phyloP scores from a whole-genome alignment of 306 rosid genomes.

The Fragaria vesca region DNA sequence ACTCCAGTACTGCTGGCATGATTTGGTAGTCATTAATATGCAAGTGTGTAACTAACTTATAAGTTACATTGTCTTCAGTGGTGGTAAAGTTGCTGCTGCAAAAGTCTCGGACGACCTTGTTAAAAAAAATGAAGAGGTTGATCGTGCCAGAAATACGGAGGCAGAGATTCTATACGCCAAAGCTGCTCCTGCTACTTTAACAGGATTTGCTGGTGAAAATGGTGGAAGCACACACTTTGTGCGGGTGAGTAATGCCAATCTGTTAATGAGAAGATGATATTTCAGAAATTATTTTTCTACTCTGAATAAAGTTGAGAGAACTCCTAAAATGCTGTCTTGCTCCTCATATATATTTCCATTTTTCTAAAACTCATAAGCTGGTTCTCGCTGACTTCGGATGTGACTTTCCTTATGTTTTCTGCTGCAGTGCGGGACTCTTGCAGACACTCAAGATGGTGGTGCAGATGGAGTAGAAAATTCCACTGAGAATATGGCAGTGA shows the following conservation, averaged over 20 bases:
- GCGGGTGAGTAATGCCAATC: constrained; percentile 45
- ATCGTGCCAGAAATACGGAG: constrained; percentile 35
- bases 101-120: constrained; percentile 40
- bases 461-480: constrained; percentile 35
- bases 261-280: background rate
- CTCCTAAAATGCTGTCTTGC: background rate
- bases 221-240: constrained; percentile 56
- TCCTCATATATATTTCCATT: background rate
- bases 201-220: constrained; percentile 62
- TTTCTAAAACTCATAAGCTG: background rate
- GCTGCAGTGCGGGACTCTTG: constrained; percentile 49
- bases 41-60: constrained; percentile 15
- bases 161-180: constrained; percentile 39
- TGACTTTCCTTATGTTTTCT: background rate
- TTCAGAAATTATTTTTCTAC: background rate
- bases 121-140: constrained; percentile 50
- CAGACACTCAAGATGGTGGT: constrained; percentile 37
- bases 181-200: constrained; percentile 53
- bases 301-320: background rate
- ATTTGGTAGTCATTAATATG: background rate
- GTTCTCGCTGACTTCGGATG: background rate
- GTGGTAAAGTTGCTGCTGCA: constrained; percentile 48
- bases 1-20: background rate
- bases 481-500: constrained; percentile 39
- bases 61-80: constrained; percentile 37